Evolutionary conservation across 1,139 yeast species (phyloP).

Genomic region (Lodderomyces elongisporus): DNA sequence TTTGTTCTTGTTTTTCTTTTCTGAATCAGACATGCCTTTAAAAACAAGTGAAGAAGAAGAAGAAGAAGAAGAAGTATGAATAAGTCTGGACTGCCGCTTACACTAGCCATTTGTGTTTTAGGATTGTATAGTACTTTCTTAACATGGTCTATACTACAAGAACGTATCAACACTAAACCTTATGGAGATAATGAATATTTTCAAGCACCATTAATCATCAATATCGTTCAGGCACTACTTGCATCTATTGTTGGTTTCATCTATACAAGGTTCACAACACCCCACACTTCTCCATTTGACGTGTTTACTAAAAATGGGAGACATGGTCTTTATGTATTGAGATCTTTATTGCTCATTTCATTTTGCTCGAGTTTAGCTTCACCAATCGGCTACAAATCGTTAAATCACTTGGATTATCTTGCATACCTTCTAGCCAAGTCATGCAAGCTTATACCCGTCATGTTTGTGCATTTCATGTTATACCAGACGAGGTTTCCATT

Average conservation of each 20-base stretch:
- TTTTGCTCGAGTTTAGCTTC: slow-evolving; percentile 75
- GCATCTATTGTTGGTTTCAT: slow-evolving; percentile 66
- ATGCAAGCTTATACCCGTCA: slow-evolving; percentile 89
- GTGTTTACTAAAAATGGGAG: slow-evolving; percentile 24
- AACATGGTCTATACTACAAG: slow-evolving; percentile 90
- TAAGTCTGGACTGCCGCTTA: slow-evolving; percentile 20
- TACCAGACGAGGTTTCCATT: slow-evolving; percentile 70
- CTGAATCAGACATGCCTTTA: too few species aligned
- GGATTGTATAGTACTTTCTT: slow-evolving; percentile 85
- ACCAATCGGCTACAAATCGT: slow-evolving; percentile 72
- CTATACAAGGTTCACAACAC: slow-evolving; percentile 43
- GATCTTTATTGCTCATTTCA: slow-evolving; percentile 59
- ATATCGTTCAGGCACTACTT: slow-evolving; percentile 64
- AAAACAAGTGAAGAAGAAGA: too few species aligned
- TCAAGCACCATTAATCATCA: slow-evolving; percentile 72
- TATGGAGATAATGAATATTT: slow-evolving; percentile 55
- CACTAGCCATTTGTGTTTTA: slow-evolving; percentile 49
- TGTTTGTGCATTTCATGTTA: slow-evolving; percentile 71
- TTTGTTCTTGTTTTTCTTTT: too few species aligned
- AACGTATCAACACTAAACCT: slow-evolving; percentile 73
- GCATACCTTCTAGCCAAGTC: slow-evolving; percentile 85
- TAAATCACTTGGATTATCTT: slow-evolving; percentile 80
- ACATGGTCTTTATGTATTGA: slow-evolving; percentile 20
- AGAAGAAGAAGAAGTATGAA: slow-evolving; percentile 8
- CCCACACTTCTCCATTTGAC: slow-evolving; percentile 25